Conservation (phyloP, 495 filamentous ascomycete species). For the Pseudoneurospora amorphoporcata region DNA sequence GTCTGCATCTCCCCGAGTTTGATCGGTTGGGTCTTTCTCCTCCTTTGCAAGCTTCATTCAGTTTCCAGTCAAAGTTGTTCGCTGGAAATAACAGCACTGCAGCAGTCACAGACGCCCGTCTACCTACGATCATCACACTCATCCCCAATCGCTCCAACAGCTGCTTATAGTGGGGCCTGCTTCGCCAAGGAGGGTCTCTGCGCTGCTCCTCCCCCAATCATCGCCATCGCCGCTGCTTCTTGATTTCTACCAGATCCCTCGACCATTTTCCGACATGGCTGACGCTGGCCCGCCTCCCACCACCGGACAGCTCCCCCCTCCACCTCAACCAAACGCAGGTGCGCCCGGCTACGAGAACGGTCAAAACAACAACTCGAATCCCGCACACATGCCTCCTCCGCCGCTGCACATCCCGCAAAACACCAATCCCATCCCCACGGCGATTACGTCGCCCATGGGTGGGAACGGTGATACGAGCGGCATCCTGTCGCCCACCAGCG, state of each 20-base stretch:
- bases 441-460: conserved; percentile 80
- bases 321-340: conserved; percentile 55
- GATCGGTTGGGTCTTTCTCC: neutral
- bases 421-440: conserved; percentile 89
- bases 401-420: conserved; percentile 93
- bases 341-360: conserved; percentile 62
- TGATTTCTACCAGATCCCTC: neutral
- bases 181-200: conserved; percentile 11
- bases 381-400: conserved; percentile 85
- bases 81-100: neutral
- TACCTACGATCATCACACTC: neutral
- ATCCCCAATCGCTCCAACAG: neutral
- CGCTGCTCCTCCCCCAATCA: conserved; percentile 4
- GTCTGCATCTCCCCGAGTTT: neutral
- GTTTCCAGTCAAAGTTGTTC: neutral
- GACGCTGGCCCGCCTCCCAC: conserved; percentile 49
- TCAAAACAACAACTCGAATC: conserved; percentile 57
- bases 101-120: neutral
- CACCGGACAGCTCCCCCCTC: conserved; percentile 51
- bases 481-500: conserved; percentile 72
- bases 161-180: conserved; percentile 7
- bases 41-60: neutral
- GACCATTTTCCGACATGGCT: conserved; percentile 45
- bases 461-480: conserved; percentile 45
- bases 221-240: conserved; percentile 1